Percentiles rank a stretch among this genome's conserved stretches.
Conservation (phyloP, 2,329 filamentous ascomycete species). For the Zelopaecilomyces penicillatus region DNA sequence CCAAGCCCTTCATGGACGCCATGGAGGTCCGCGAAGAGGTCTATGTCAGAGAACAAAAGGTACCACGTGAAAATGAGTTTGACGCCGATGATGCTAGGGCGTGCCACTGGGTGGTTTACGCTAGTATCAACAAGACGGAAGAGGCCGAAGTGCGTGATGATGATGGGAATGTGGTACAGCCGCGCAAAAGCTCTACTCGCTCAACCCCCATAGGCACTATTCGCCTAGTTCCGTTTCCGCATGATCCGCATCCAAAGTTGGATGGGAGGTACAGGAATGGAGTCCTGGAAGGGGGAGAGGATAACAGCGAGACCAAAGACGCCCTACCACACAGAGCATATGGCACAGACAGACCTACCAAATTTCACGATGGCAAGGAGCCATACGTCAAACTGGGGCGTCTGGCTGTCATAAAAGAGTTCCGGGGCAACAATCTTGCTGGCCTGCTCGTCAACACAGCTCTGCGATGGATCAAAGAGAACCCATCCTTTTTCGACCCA, state of each 20-base stretch:
- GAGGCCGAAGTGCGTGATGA: conserved; percentile 36
- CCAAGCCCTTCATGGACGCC: conserved; percentile 51
- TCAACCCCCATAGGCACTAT: conserved; percentile 60
- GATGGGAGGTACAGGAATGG: conserved; percentile 42
- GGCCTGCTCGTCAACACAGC: conserved; percentile 58
- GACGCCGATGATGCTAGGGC: conserved; percentile 72
- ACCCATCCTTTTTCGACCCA: conserved; percentile 49
- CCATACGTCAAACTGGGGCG: conserved; percentile 78
- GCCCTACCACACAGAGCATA: conserved; percentile 12
- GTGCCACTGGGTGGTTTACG: conserved; percentile 86
- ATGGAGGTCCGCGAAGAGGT: conserved; percentile 55
- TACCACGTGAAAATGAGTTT: conserved; percentile 60
- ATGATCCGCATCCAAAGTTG: conserved; percentile 52
- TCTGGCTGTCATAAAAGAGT: conserved; percentile 59
- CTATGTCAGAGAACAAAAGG: conserved; percentile 51
- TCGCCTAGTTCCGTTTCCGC: conserved; percentile 73
- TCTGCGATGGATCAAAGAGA: conserved; percentile 55
- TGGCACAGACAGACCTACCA: conserved; percentile 36
- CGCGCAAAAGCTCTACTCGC: conserved; percentile 35
- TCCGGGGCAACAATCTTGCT: conserved; percentile 57
- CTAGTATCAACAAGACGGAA: conserved; percentile 44
- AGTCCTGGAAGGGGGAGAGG: conserved; percentile 22
- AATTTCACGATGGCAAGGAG: conserved; percentile 53
- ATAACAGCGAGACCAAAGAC: neutral
- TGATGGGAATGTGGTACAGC: conserved; percentile 30